phyloP scores from a whole-genome alignment of 495 filamentous ascomycete genomes.

The Tuber borchii region DNA sequence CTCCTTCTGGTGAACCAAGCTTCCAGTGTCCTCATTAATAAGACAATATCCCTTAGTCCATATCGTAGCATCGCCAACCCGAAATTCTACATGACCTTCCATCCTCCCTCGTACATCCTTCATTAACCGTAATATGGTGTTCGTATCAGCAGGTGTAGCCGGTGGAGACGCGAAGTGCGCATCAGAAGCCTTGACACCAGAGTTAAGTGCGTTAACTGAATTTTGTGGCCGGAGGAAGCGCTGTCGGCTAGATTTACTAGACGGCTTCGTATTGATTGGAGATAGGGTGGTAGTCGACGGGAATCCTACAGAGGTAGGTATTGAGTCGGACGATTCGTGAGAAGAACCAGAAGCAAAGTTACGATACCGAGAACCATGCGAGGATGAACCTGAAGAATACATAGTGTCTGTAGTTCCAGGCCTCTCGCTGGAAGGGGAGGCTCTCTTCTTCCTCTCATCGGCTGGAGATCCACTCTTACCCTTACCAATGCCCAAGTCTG shows the following conservation, averaged over 20 bases:
- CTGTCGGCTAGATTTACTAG: conserved; percentile 24
- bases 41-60: conserved; percentile 61
- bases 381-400: conserved; percentile 23
- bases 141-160: conserved; percentile 56
- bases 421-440: conserved; percentile 22
- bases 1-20: conserved; percentile 56
- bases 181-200: conserved; percentile 27
- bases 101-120: conserved; percentile 61
- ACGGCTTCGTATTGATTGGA: conserved; percentile 20
- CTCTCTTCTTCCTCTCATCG: conserved; percentile 19
- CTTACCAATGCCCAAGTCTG: conserved; percentile 30
- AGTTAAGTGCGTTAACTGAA: conserved; percentile 40
- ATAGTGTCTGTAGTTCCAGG: conserved; percentile 26
- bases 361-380: conserved; percentile 24
- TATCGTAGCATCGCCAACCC: conserved; percentile 49
- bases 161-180: conserved; percentile 39
- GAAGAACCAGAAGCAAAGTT: conserved; percentile 17
- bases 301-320: conserved; percentile 33
- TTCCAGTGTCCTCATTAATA: conserved; percentile 61
- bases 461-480: conserved; percentile 31
- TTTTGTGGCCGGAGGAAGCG: conserved; percentile 35
- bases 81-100: conserved; percentile 63
- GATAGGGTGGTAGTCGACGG: conserved; percentile 35
- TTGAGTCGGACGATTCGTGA: conserved; percentile 22
- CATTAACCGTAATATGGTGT: conserved; percentile 62